phyloP scores from a whole-genome alignment of 2,329 filamentous ascomycete genomes.

The Magnaporthiopsis poae region DNA sequence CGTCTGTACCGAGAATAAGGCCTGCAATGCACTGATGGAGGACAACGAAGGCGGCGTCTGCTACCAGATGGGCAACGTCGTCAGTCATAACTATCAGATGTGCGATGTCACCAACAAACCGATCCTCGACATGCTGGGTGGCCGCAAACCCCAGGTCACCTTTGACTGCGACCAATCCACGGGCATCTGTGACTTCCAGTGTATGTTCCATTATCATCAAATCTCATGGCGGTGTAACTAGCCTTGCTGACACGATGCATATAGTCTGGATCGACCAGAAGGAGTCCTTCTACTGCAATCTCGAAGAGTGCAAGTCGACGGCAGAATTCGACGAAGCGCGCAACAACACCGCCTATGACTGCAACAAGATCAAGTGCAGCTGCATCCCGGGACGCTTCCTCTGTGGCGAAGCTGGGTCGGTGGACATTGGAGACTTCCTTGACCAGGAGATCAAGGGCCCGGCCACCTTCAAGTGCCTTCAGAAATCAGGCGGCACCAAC shows the following conservation, averaged over 20 bases:
- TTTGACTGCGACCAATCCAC: conserved; percentile 76
- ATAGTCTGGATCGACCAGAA: conserved; percentile 88
- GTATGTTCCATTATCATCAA: conserved; percentile 36
- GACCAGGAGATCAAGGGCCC: conserved; percentile 75
- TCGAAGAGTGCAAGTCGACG: conserved; percentile 68
- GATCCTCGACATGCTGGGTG: conserved; percentile 77
- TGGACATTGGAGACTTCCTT: conserved; percentile 86
- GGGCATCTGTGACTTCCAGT: conserved; percentile 85
- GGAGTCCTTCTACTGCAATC: conserved; percentile 92
- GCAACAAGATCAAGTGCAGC: conserved; percentile 72
- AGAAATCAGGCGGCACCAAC: conserved; percentile 52
- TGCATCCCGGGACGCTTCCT: conserved; percentile 89
- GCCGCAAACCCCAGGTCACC: conserved; percentile 81
- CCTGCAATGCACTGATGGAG: conserved; percentile 81
- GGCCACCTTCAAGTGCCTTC: conserved; percentile 68
- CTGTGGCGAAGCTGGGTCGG: conserved; percentile 80
- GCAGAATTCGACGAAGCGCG: conserved; percentile 57
- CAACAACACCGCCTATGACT: conserved; percentile 79
- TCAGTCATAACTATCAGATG: conserved; percentile 94
- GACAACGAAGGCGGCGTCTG: conserved; percentile 74
- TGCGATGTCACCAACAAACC: conserved; percentile 95
- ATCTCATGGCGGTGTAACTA: not conserved
- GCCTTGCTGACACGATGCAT: not conserved
- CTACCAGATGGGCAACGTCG: conserved; percentile 80
- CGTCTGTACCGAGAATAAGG: conserved; percentile 74